phyloP scores from a whole-genome alignment of 2,329 filamentous ascomycete genomes.

The Calycina herbarum region DNA sequence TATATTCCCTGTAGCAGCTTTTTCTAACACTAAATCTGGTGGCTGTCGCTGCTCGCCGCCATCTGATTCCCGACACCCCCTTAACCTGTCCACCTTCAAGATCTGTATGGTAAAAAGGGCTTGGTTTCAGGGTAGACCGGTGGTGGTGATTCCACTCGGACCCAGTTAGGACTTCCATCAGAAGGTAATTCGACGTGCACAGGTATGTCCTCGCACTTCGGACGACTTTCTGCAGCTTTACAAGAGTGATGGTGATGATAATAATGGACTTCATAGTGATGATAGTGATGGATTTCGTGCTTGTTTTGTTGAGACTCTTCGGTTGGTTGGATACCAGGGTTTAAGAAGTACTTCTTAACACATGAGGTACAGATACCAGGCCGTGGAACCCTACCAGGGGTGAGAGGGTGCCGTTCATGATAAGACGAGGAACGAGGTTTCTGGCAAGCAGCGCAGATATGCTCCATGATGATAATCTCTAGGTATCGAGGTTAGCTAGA shows the following conservation, averaged over 20 bases:
- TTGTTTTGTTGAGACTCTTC: slow-evolving; percentile 10
- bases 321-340: neutral
- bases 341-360: no score
- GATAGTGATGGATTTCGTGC: slow-evolving; percentile 1
- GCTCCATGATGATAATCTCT: slow-evolving; percentile 3
- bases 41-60: no score
- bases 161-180: neutral
- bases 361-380: slow-evolving; percentile 9
- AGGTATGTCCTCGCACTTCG: neutral
- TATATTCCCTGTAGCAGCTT: no score
- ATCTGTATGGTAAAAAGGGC: neutral
- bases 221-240: slow-evolving; percentile 1
- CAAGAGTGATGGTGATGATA: neutral
- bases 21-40: no score
- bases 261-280: no score
- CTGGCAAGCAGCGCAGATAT: slow-evolving; percentile 6
- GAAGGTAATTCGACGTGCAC: slow-evolving; percentile 5
- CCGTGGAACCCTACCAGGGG: slow-evolving; percentile 11
- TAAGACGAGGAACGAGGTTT: slow-evolving; percentile 15
- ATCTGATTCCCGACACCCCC: no score
- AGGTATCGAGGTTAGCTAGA: neutral
- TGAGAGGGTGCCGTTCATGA: slow-evolving; percentile 9
- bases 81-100: neutral
- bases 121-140: neutral
- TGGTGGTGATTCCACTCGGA: neutral